Percentiles rank a stretch among this genome's conserved stretches.
These are phyloP conservation scores for Knoxdaviesia capensis DNA, from an alignment of 2,329 filamentous ascomycete species.

Conservation along the genomic window DNA sequence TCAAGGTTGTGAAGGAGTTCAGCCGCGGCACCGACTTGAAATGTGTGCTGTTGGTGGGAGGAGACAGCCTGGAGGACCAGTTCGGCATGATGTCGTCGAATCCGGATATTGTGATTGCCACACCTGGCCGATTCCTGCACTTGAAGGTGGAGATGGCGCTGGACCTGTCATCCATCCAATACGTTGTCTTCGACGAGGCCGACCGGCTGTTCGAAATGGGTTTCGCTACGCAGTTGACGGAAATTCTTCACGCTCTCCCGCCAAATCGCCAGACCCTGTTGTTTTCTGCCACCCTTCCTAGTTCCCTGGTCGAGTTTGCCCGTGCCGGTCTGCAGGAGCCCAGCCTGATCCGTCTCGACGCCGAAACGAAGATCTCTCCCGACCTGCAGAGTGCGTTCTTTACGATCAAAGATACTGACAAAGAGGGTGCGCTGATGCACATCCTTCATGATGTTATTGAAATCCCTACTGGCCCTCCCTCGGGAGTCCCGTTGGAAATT, in stretches of 20 bases:
- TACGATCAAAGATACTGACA: constrained; percentile 76
- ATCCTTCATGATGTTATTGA: constrained; percentile 84
- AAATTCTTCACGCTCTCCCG: constrained; percentile 81
- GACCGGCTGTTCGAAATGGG: constrained; percentile 98
- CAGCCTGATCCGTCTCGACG: constrained; percentile 72
- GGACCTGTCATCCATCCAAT: constrained; percentile 75
- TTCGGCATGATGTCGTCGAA: constrained; percentile 85
- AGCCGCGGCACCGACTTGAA: constrained; percentile 78
- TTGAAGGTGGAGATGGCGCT: constrained; percentile 91
- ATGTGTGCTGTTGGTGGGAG: constrained; percentile 77
- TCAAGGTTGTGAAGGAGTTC: constrained; percentile 93
- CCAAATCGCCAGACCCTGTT: constrained; percentile 71
- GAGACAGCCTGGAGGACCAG: constrained; percentile 89
- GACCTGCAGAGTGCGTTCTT: constrained; percentile 95
- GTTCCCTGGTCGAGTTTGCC: constrained; percentile 89
- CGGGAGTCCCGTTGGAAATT: constrained; percentile 23
- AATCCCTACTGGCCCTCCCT: constrained; percentile 53
- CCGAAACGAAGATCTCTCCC: constrained; percentile 87
- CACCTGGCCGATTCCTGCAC: constrained; percentile 88
- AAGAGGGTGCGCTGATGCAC: constrained; percentile 80
- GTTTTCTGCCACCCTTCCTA: constrained; percentile 88
- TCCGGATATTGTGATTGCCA: constrained; percentile 93
- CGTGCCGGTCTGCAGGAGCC: constrained; percentile 85
- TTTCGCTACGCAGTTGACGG: constrained; percentile 78
- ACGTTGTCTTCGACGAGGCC: constrained; percentile 94